Conservation (phyloP, 345 rosid genomes). For the Eucalyptus caleyi region DNA sequence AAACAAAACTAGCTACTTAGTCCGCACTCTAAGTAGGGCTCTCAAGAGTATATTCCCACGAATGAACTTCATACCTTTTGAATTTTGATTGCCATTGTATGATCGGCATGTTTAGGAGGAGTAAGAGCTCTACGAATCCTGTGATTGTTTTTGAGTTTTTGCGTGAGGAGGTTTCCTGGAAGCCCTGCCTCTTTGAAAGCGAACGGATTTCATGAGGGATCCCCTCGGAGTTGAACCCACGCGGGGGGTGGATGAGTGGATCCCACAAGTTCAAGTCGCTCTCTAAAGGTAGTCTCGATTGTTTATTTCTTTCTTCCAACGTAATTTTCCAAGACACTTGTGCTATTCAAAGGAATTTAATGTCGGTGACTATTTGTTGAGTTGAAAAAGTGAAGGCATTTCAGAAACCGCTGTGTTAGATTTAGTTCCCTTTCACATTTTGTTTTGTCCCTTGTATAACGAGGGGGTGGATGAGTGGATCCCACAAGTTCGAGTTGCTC, state of each 20-base stretch:
- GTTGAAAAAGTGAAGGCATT: background rate
- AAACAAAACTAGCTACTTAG: background rate
- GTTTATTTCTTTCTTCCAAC: background rate
- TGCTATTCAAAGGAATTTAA: no score
- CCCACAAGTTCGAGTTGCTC: no score
- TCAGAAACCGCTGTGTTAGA: fast-evolving
- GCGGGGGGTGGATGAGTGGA: no score
- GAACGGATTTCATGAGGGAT: no score
- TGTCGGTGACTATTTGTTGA: no score
- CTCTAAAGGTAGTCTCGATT: background rate
- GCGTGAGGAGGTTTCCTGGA: background rate
- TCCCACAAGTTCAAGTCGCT: background rate
- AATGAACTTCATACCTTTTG: no score
- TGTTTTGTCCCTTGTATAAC: no score
- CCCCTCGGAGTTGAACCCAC: no score
- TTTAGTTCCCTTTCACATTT: no score
- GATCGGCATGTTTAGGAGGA: background rate
- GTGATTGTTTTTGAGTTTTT: background rate
- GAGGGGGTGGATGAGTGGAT: no score
- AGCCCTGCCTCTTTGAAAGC: no score
- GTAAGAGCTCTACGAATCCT: background rate
- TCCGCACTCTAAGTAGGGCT: background rate
- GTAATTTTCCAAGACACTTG: background rate
- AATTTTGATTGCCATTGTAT: no score
- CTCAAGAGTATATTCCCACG: background rate